Evolutionary conservation across 164 flowering plant genomes (phyloP).

Genomic region (Hamamelis virginiana): DNA sequence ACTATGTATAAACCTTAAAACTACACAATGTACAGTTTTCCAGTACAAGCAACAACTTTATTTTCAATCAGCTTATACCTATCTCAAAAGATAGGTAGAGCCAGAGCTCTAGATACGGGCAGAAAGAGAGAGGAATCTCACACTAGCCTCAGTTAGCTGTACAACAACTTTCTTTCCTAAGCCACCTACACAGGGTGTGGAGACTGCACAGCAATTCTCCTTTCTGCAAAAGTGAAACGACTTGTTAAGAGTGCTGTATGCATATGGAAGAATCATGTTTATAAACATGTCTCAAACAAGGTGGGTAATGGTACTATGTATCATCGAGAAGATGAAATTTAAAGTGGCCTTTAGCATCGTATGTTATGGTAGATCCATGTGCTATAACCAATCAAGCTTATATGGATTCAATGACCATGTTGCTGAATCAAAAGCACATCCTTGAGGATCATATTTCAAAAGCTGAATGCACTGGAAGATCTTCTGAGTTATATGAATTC

Average conservation of each 20-base stretch:
- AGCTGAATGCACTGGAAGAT: background rate
- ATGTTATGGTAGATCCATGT: too few relatives aligned
- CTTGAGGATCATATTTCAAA: background rate
- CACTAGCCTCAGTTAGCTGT: slow-evolving; percentile 70
- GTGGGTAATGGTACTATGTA: too few relatives aligned
- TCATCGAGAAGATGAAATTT: too few relatives aligned
- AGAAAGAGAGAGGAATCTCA: slow-evolving; percentile 36
- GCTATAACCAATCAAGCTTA: too few relatives aligned
- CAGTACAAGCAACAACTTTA: slow-evolving; percentile 40
- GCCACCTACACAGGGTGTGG: slow-evolving; percentile 33
- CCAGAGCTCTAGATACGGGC: slow-evolving; percentile 16
- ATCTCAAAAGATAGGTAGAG: slow-evolving; percentile 25
- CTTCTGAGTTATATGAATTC: background rate
- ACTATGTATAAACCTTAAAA: slow-evolving; percentile 42
- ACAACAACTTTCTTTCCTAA: slow-evolving; percentile 41
- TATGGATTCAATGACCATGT: background rate
- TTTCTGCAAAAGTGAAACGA: slow-evolving; percentile 33
- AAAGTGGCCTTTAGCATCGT: too few relatives aligned
- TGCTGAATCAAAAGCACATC: background rate
- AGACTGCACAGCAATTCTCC: slow-evolving; percentile 60
- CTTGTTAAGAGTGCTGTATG: background rate
- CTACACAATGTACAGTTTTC: slow-evolving; percentile 62
- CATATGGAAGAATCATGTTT: background rate
- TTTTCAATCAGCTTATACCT: slow-evolving; percentile 29
- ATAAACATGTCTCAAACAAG: too few relatives aligned